Evolutionary conservation across 345 rosid genomes (phyloP).

Genomic region (Lepidium didymum): DNA sequence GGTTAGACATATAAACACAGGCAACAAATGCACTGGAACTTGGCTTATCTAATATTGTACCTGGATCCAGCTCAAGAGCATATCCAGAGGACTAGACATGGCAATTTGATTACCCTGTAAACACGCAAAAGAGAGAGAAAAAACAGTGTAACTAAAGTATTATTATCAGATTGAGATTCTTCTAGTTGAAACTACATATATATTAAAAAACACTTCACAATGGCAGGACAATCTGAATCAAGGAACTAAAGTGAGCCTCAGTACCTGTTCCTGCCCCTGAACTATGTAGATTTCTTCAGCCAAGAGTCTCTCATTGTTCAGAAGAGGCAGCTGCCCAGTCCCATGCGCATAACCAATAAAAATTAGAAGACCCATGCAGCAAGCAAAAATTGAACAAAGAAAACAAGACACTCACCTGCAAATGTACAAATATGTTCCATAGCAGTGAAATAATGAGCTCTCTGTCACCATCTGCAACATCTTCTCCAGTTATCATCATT

Average conservation of each 20-base stretch:
- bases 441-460: constrained; percentile 75
- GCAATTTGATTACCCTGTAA: constrained; percentile 35
- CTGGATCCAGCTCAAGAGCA: constrained; percentile 82
- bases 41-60: too few relatives aligned
- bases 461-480: constrained; percentile 70
- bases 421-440: constrained; percentile 82
- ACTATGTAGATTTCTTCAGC: constrained; percentile 55
- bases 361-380: neutral
- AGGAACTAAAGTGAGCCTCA: constrained; percentile 8
- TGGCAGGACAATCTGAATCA: neutral
- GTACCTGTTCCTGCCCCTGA: constrained; percentile 45
- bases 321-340: constrained; percentile 67
- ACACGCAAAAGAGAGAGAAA: neutral
- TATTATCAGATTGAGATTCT: neutral
- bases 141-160: neutral
- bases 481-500: constrained; percentile 54
- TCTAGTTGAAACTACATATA: neutral
- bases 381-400: neutral
- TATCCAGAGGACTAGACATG: constrained; percentile 36
- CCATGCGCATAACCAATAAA: neutral
- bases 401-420: constrained; percentile 56
- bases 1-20: constrained; percentile 8
- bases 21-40: neutral
- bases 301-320: constrained; percentile 45
- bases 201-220: neutral